These are phyloP conservation scores for Secale cereale DNA, from an alignment of 176 grass and related monocot genomes.

Conservation along the genomic window DNA sequence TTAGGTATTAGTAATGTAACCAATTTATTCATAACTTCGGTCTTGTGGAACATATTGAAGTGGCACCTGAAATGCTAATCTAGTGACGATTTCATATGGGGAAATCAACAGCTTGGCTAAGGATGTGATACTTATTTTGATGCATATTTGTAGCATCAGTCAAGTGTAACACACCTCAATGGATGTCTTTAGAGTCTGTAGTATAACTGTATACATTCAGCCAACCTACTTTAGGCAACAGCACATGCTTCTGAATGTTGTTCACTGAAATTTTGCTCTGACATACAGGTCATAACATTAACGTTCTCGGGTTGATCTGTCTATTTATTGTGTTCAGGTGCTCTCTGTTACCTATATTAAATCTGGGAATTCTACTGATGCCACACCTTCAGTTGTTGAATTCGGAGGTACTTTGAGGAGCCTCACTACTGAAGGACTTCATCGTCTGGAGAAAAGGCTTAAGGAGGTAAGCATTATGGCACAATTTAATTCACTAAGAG, in stretches of 20 bases:
- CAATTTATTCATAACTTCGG: too few species aligned
- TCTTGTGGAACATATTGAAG: too few species aligned
- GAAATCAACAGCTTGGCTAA: too few species aligned
- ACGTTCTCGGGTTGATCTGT: slow-evolving; percentile 1
- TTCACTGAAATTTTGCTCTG: background rate
- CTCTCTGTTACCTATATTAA: slow-evolving; percentile 81
- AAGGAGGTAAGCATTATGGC: slow-evolving; percentile 48
- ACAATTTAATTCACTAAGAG: background rate
- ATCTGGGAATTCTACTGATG: slow-evolving; percentile 47
- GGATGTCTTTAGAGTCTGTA: background rate
- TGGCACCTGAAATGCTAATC: too few species aligned
- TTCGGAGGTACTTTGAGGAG: slow-evolving; percentile 96
- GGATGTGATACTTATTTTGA: background rate
- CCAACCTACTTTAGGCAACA: background rate
- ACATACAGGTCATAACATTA: background rate
- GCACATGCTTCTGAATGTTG: background rate
- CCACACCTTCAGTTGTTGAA: slow-evolving; percentile 61
- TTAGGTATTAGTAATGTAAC: too few species aligned
- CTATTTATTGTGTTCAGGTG: slow-evolving; percentile 48
- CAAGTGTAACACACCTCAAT: background rate
- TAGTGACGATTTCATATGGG: too few species aligned
- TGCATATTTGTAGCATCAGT: background rate
- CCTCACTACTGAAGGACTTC: slow-evolving; percentile 75
- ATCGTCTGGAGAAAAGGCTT: slow-evolving; percentile 60
- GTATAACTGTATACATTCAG: background rate